These are phyloP conservation scores for Colletotrichum lupini DNA, from an alignment of 2,329 filamentous ascomycete species.

Conservation along the genomic window DNA sequence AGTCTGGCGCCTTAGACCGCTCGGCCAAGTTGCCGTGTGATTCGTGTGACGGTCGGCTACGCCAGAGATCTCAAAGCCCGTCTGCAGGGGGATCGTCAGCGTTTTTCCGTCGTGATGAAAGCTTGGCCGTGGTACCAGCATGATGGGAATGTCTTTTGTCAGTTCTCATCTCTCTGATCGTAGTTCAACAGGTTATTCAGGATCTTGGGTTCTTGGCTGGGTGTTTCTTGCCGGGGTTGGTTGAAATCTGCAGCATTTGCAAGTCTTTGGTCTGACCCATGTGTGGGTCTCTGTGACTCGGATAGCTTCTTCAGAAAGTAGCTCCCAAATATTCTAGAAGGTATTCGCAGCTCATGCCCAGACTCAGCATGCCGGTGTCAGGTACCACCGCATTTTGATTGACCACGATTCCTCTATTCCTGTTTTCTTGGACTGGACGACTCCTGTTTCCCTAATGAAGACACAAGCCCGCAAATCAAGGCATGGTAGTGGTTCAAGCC, in stretches of 20 bases:
- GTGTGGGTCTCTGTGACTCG: too few species aligned
- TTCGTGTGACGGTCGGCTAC: accelerated
- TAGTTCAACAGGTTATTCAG: neutral
- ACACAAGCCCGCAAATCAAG: neutral
- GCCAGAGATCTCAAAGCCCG: neutral
- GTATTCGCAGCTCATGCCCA: too few species aligned
- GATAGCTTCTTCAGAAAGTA: too few species aligned
- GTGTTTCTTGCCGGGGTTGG: neutral
- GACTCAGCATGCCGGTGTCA: neutral
- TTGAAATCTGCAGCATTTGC: neutral
- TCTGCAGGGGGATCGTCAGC: neutral
- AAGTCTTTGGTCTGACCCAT: too few species aligned
- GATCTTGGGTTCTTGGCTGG: neutral
- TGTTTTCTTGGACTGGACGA: neutral
- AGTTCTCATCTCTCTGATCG: neutral
- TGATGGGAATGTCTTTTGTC: neutral
- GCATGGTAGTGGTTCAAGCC: neutral
- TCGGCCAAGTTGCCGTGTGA: conserved; percentile 10
- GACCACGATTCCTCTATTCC: neutral
- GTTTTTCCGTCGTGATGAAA: neutral
- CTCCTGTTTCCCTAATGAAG: neutral
- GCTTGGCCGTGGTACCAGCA: neutral
- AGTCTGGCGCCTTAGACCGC: conserved; percentile 18
- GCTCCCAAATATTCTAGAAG: too few species aligned
- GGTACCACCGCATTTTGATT: neutral